phyloP scores from a whole-genome alignment of 371 early-diverging fungal genomes.

The Parasitella parasitica region DNA sequence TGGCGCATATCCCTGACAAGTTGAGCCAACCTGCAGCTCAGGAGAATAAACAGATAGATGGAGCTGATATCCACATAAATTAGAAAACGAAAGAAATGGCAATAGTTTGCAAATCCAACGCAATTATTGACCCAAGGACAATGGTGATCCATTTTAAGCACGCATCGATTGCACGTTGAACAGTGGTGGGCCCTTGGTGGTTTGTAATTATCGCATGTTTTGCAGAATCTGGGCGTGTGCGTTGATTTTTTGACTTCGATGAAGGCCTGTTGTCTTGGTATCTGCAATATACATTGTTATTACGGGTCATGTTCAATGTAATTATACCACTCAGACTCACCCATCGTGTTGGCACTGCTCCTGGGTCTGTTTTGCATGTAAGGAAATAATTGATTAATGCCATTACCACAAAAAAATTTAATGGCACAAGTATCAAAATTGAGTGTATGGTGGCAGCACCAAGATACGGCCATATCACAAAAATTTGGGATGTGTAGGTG shows the following conservation, averaged over 20 bases:
- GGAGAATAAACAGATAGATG: slow-evolving; percentile 39
- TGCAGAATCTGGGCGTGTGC: slow-evolving; percentile 73
- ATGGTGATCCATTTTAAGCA: slow-evolving; percentile 93
- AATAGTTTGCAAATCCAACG: slow-evolving; percentile 87
- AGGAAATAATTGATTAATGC: slow-evolving; percentile 81
- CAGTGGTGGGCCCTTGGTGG: slow-evolving; percentile 88
- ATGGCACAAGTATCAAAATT: slow-evolving; percentile 54
- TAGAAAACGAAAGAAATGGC: slow-evolving; percentile 88
- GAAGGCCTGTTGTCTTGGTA: slow-evolving; percentile 52
- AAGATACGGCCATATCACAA: slow-evolving; percentile 42
- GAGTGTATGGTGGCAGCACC: slow-evolving; percentile 21
- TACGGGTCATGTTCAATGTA: too few species aligned
- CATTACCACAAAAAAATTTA: slow-evolving; percentile 68
- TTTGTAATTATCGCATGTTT: slow-evolving; percentile 73
- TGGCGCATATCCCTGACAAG: slow-evolving; percentile 30
- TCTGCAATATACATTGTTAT: slow-evolving; percentile 13
- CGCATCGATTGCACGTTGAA: slow-evolving; percentile 74
- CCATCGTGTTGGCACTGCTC: slow-evolving; percentile 73
- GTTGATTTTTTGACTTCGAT: slow-evolving; percentile 74
- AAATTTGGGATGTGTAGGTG: slow-evolving; percentile 43
- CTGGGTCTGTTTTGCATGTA: slow-evolving; percentile 78
- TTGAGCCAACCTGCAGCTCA: slow-evolving; percentile 39
- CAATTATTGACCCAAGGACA: slow-evolving; percentile 98
- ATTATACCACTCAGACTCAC: too few species aligned
- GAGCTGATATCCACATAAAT: slow-evolving; percentile 68